phyloP scores from a whole-genome alignment of 2,329 filamentous ascomycete genomes.

The Ustulina deusta region DNA sequence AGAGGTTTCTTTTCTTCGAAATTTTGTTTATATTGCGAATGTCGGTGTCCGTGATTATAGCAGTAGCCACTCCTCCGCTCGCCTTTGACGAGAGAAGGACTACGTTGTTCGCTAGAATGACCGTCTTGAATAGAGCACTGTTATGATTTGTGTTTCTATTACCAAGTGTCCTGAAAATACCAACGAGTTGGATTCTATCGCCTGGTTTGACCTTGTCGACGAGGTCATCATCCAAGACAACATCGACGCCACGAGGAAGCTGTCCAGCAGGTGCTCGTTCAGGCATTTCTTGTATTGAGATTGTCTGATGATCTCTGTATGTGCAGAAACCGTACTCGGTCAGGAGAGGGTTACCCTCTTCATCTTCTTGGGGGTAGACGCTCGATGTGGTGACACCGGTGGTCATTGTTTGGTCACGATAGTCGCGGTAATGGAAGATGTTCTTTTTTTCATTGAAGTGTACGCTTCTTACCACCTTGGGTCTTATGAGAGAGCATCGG shows the following conservation, averaged over 20 bases:
- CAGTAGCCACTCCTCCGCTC: constrained; percentile 90
- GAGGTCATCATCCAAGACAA: constrained; percentile 95
- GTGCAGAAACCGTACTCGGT: constrained; percentile 97
- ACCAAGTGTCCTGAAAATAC: constrained; percentile 92
- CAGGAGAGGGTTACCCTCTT: constrained; percentile 88
- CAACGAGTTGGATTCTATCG: constrained; percentile 96
- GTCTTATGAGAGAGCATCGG: constrained; percentile 91
- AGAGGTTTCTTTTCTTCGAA: constrained; percentile 91
- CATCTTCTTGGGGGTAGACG: constrained; percentile 94
- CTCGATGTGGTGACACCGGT: constrained; percentile 89
- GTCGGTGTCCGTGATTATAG: constrained; percentile 93
- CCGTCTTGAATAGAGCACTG: constrained; percentile 93
- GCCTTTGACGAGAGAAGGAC: constrained; percentile 96
- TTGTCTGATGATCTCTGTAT: constrained; percentile 96
- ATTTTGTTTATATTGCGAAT: constrained; percentile 99
- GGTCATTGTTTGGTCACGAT: constrained; percentile 97
- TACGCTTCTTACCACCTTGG: constrained; percentile 98
- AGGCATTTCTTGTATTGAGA: constrained; percentile 99
- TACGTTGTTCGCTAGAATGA: constrained; percentile 94
- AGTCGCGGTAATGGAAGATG: constrained; percentile 89
- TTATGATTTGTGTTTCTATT: constrained; percentile 92
- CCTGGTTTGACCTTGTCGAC: constrained; percentile 96
- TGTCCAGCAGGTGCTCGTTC: constrained; percentile 95
- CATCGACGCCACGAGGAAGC: constrained; percentile 93
- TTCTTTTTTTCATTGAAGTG: constrained; percentile 92